Evolutionary conservation across 352 stramenopile species (phyloP), one percentile per base, ranked within the genome.

Genomic region (Pythium volutum): DNA sequence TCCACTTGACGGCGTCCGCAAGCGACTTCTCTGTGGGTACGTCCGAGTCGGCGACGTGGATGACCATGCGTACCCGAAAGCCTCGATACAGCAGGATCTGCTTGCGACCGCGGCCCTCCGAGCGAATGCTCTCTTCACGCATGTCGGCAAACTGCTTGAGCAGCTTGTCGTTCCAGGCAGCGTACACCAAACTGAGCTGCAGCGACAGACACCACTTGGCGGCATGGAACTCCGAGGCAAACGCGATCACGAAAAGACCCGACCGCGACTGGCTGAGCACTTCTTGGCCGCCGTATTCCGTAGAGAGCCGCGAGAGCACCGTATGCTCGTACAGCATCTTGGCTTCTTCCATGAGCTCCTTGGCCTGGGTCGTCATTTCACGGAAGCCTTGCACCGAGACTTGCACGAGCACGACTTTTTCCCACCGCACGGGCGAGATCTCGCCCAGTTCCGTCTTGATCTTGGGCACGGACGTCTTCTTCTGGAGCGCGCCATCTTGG

Each of bases 281-380:
- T 64, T 95, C 86, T 55, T 93, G 76, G 9, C 86, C 86, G 25
- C 80, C 81, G 60, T 95, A 95, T 59, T 95, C 86, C 9, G 81
- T 90, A 52, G 81, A 74, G 15, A 95, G 64, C n/a, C 86, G 73
- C 48, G 84, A 93, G 7, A 92, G 70, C 51, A 95, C 85, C 33
- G 85, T 95, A 69, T 95, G 86, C 52, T 93, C 86, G 51, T 95
- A 95, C 42, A 95, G 64, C 34, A 91, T 53, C 56, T 91, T 93
- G 15, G 86, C 86, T 42, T 95, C 86, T 55, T 95, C 86, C 84
- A 95, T 93, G 10, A 93, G 62, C 15, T 95, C 84, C 62, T 92
- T 90, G 1, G 81, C 79, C 31, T 91, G 65, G 14, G 52, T 71
- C 65, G 84, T 77, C 77, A 92, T 88, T 18, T 90, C 81, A 3